phyloP scores from a whole-genome alignment of 176 grass and related monocot genomes.

The Ensete ventricosum region DNA sequence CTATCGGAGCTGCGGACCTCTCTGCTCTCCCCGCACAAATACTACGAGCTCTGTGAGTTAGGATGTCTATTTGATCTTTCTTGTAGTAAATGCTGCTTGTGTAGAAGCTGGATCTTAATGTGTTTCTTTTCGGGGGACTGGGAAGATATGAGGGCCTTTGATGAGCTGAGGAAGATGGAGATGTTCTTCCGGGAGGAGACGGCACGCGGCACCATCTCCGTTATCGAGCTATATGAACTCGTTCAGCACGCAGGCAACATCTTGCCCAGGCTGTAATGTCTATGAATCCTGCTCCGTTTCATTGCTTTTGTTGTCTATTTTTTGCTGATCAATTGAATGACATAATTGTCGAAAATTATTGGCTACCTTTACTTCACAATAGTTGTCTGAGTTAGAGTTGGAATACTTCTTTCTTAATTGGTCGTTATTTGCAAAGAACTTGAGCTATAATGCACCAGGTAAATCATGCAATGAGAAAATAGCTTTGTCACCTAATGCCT shows the following conservation, averaged over 20 bases:
- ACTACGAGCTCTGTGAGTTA: constrained; percentile 88
- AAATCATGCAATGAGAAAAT: neutral
- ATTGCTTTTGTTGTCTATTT: neutral
- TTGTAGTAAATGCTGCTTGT: neutral
- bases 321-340: neutral
- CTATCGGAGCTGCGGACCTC: constrained; percentile 96
- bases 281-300: neutral
- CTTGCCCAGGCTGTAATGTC: constrained; percentile 79
- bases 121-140: constrained; percentile 8
- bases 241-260: constrained; percentile 96
- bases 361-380: neutral
- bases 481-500: neutral
- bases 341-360: neutral
- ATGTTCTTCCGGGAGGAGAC: constrained; percentile 99
- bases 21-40: constrained; percentile 87
- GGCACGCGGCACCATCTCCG: constrained; percentile 59
- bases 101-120: constrained; percentile 14
- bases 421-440: neutral
- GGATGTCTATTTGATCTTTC: constrained; percentile 3
- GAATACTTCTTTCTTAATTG: neutral
- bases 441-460: neutral
- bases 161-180: constrained; percentile 92
- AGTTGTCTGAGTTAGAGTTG: neutral
- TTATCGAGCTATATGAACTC: constrained; percentile 87
- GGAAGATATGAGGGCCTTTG: constrained; percentile 93